Evolutionary conservation across 192 early-diverging fungal genomes (phyloP).

Genomic region (Diversispora eburnea): DNA sequence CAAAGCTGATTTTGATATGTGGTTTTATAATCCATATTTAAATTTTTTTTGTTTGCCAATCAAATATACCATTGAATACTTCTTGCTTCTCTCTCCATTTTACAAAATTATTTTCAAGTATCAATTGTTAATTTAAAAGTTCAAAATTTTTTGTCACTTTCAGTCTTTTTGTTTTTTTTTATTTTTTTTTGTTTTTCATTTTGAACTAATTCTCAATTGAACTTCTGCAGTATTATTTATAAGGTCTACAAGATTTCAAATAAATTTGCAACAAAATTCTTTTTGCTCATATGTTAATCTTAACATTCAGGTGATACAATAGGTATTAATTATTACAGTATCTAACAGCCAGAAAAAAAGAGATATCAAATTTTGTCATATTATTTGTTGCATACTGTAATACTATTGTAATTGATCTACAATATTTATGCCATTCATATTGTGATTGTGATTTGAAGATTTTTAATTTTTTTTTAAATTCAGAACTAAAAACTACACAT

Average conservation of each 20-base stretch:
- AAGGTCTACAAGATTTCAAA: background rate
- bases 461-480: conserved; percentile 4
- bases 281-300: background rate
- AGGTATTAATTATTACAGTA: conserved; percentile 19
- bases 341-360: conserved; percentile 26
- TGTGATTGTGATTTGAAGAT: conserved; percentile 28
- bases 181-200: background rate
- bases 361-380: conserved; percentile 20
- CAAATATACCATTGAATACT: background rate
- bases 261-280: background rate
- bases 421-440: conserved; percentile 18
- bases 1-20: too few species aligned
- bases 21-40: too few species aligned
- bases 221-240: background rate
- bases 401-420: conserved; percentile 26
- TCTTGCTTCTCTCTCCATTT: background rate
- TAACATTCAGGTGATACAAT: background rate
- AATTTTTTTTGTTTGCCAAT: too few species aligned
- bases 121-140: background rate
- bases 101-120: background rate
- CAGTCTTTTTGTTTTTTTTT: background rate
- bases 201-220: background rate
- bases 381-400: conserved; percentile 12
- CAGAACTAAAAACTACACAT: conserved; percentile 1
- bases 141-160: conserved; percentile 12